phyloP scores from a whole-genome alignment of 441 rosid genomes.

The Bruguiera hainesii region DNA sequence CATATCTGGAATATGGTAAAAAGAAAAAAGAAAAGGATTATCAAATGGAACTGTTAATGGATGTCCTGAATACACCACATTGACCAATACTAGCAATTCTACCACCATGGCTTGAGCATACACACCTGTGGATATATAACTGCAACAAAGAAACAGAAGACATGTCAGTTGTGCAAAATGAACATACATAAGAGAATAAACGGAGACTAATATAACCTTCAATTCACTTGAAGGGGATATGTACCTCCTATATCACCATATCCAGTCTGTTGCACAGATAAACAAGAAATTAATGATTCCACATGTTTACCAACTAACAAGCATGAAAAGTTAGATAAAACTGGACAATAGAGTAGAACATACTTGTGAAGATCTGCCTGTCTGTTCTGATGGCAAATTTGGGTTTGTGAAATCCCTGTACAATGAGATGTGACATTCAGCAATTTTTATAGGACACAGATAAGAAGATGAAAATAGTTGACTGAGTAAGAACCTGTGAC shows the following conservation, averaged over 20 bases:
- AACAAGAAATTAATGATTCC: conserved; percentile 20
- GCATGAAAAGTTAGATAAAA: background rate
- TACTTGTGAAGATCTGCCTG: conserved; percentile 90
- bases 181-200: conserved; percentile 16
- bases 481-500: background rate
- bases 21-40: background rate
- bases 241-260: conserved; percentile 84
- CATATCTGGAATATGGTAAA: too few relatives aligned
- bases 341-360: conserved; percentile 17
- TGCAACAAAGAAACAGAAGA: conserved; percentile 38
- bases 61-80: conserved; percentile 1
- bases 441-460: conserved; percentile 2
- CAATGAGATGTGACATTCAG: conserved; percentile 16
- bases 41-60: background rate
- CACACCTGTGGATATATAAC: conserved; percentile 96
- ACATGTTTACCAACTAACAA: conserved; percentile 3
- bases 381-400: conserved; percentile 86
- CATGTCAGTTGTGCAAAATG: conserved; percentile 25
- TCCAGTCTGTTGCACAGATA: conserved; percentile 54
- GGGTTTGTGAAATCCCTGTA: conserved; percentile 92
- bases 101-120: conserved; percentile 13
- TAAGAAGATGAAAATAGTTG: conserved; percentile 10
- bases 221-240: conserved; percentile 35
- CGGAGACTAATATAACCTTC: conserved; percentile 24
- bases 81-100: background rate